Base-by-base conservation (phyloP, 2,329 filamentous ascomycete species). In the Arthrobotrys iridis region DNA sequence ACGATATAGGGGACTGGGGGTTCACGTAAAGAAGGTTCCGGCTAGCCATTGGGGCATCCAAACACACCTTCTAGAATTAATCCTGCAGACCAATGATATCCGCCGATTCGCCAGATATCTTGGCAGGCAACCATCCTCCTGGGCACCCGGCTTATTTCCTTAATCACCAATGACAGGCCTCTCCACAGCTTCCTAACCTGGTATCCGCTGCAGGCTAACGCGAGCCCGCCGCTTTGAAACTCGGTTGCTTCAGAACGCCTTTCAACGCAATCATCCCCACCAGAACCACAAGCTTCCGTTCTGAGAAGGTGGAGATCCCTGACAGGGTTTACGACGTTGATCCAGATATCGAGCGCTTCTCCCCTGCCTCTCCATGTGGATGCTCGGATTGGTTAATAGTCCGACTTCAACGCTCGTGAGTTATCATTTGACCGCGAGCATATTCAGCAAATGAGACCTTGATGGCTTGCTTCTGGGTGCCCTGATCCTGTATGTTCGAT, bases 171-270 rank as follows among this genome's bases (percentile, higher is more conserved):
- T 72, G 37, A 45, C 24, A 24, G 40, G 50, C 15, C 20, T 20
- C n/a, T 50, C 59, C 57, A 20, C 68, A 73, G 68, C 66, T 73
- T 73, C 68, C 68, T 73, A 35, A 65, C 52, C 52, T 30, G 60
- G 68, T 20, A 55, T 33, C 22, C 15, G 35, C 15, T 10, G 33
- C 33, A 40, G 30, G 28, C 30, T 35, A 26, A 48, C 35, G 24
- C 10, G 11, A 45, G 37, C 67, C 48, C 60, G 50, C 43, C 30
- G 30, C 30, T 37, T 55, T 66, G 68, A 73, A 73, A 73, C 68
- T 59, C 52, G 59, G 46, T 72, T 65, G 48, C 20, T 50, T 62
- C 48, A 58, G 60, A 62, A 64, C 60, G 18, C 43, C 48, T 33
- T 15, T 33, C 68, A 73, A 73, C 66, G 46, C 66, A 63, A 43